Base-by-base conservation (phyloP, 768 basidiomycete species). In the Gyrodon lividus region DNA sequence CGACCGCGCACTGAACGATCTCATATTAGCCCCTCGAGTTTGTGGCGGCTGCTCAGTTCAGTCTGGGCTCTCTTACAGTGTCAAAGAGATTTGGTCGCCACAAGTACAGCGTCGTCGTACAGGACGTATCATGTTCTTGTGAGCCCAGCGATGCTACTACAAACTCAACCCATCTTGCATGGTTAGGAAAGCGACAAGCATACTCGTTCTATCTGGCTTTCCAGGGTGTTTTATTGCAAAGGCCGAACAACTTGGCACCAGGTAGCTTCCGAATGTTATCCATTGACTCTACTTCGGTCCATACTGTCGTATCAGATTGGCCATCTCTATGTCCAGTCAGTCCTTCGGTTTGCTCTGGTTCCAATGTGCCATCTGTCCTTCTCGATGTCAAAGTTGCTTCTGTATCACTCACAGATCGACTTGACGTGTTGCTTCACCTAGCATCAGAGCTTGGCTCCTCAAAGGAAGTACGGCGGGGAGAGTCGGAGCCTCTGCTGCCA, bases 291-390 rank as follows among this genome's bases (percentile, higher is more conserved):
- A 51, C 48, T 43, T 58, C 59, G 12, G 41, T 60, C 20, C 63
- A 69, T 5, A 48, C 77, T 14, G 65, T 86, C 20, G 65, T 75
- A 19, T 77, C 77, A 3, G 81, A 83, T 63, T 89, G 85, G 86
- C 82, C 84, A 8, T 64, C 76, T 37, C 81, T 84, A 58, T 63
- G 84, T 39, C 54, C 68, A 12, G n/a, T 47, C 17, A 35, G 45
- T 49, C 43, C 38, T 39, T 39, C 31, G 45, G 39, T 42, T 42
- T 49, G 6, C 19, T 81, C 79, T 20, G 84, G 86, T 59, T 77
- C 82, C 8, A 84, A 83, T 60, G 72, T 77, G 9, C 75, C 87
- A 10, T 71, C 84, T 12, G 42, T 87, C 17, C 77, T 77, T 23
- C 59, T 83, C 19, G 74, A 73, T 33, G 54, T 75, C 37, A 72